Base-by-base conservation (phyloP, 2,329 filamentous ascomycete species). In the Beauveria asiatica region DNA sequence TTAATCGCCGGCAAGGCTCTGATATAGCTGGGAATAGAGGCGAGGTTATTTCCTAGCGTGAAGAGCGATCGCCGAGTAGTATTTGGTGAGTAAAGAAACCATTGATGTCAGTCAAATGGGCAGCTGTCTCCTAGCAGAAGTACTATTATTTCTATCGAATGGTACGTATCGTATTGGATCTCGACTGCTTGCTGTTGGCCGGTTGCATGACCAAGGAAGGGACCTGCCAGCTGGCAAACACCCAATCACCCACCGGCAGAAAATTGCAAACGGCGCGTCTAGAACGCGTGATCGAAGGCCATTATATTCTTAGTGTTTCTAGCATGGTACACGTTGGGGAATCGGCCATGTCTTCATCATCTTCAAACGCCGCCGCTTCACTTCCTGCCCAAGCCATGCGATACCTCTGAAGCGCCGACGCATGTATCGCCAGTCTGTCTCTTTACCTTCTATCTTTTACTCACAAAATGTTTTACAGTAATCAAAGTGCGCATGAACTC, bases 381-480 rank as follows among this genome's bases (percentile, higher is more conserved):
- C 17, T 13, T 27, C 19, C 25, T 27, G 9, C 8, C 30, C 21
- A 25, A 25, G n/a, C 48, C 37, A 45, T 51, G 54, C 42, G 42
- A 46, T 41, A 13, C 33, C 30, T 27, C 10, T 19, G 16, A n/a
- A 30, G 33, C n/a, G 30, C 45, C 3, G 17, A 10, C 4, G 23
- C 45, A 39, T 5, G 42, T 44, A 42, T 4, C 33, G n/a, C 17
- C 39, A 16, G 5, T 16, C 27, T 30, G 39, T 58, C 30, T 21
- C n/a, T 16, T 54, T n/a, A 8, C 25, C 9, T 19, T 8, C 41
- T 23, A 53, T 53, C 11, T 21, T 19, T 54, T 46, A 53, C 39
- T 30, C 11, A 6, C 16, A 48, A n/a, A 66, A 97, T 97, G 92
- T 97, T 97, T 72, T 97, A 96, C 77, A 95, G 90, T 68, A 90